phyloP scores from a whole-genome alignment of 129 eudicot species.

The Heracleum sosnowskyi region DNA sequence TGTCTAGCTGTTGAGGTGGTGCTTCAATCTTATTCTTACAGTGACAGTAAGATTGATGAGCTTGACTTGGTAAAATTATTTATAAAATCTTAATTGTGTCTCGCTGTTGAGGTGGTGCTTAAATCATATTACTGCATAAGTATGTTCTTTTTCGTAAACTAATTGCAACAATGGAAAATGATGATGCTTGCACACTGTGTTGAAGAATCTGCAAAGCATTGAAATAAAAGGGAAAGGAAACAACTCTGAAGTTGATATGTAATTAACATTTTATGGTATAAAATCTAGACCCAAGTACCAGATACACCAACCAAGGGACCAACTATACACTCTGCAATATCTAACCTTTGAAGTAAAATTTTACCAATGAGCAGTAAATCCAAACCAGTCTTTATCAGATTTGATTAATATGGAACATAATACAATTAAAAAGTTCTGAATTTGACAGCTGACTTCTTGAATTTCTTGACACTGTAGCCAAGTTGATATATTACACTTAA shows the following conservation, averaged over 20 bases:
- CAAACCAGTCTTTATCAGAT: not conserved
- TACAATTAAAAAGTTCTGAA: not conserved
- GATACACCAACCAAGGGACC: not conserved
- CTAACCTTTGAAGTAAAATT: not conserved
- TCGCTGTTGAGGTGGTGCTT: too few relatives aligned
- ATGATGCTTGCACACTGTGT: not conserved
- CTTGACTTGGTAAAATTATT: not conserved
- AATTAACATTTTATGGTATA: not conserved
- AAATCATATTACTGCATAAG: not conserved
- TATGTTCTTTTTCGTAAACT: not conserved
- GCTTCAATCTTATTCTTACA: slow-evolving; percentile 4
- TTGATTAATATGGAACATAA: not conserved
- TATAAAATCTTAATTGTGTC: too few relatives aligned
- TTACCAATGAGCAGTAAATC: too few relatives aligned
- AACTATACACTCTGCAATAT: not conserved
- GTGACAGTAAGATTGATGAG: not conserved
- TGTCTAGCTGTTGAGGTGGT: not conserved
- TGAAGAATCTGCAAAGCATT: not conserved
- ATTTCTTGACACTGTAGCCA: not conserved
- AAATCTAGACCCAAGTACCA: not conserved
- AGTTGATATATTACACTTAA: not conserved
- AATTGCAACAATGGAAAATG: not conserved
- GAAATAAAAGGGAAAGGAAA: not conserved
- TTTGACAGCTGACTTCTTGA: not conserved
- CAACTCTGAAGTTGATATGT: not conserved